Evolutionary conservation across 176 grass and related monocot genomes (phyloP).

Genomic region (Panicum miliaceum): DNA sequence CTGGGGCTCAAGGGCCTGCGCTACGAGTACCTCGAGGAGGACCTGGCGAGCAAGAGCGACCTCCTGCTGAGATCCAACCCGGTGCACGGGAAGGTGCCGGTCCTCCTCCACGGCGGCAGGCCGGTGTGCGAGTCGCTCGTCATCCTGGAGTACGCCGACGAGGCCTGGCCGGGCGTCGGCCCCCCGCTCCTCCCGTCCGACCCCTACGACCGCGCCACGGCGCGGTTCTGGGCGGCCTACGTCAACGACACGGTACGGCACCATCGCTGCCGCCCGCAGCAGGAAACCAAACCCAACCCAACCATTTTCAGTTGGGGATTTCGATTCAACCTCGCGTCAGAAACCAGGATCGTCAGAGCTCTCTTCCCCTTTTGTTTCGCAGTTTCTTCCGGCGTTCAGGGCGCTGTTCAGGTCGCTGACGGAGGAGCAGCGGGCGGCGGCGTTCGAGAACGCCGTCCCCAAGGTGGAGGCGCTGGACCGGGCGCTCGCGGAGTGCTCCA

Average conservation of each 20-base stretch:
- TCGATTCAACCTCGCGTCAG: background rate
- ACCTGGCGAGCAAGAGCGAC: slow-evolving; percentile 46
- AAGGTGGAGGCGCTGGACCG: slow-evolving; percentile 48
- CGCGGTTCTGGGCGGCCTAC: slow-evolving; percentile 49
- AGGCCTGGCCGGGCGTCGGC: background rate
- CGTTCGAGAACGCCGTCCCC: slow-evolving; percentile 27
- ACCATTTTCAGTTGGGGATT: background rate
- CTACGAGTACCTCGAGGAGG: slow-evolving; percentile 49
- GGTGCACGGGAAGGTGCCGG: slow-evolving; percentile 55
- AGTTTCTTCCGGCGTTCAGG: slow-evolving; percentile 40
- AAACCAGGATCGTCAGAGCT: background rate
- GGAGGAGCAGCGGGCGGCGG: slow-evolving; percentile 45
- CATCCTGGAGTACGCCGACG: slow-evolving; percentile 52
- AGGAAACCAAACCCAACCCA: background rate
- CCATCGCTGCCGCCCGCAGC: background rate
- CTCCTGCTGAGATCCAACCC: slow-evolving; percentile 54
- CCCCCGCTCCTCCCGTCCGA: slow-evolving; percentile 31
- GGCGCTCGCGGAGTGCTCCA: slow-evolving; percentile 41
- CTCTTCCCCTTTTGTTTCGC: background rate
- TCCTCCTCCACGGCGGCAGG: slow-evolving; percentile 44
- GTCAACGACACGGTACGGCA: slow-evolving; percentile 33
- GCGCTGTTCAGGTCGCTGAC: slow-evolving; percentile 34
- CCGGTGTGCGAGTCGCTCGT: slow-evolving; percentile 59
- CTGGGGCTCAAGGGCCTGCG: slow-evolving; percentile 28
- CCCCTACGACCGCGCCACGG: slow-evolving; percentile 38